These are phyloP conservation scores for Anthoceros angustus DNA, from an alignment of 225 moss, liverwort and hornwort species.

Conservation along the genomic window DNA sequence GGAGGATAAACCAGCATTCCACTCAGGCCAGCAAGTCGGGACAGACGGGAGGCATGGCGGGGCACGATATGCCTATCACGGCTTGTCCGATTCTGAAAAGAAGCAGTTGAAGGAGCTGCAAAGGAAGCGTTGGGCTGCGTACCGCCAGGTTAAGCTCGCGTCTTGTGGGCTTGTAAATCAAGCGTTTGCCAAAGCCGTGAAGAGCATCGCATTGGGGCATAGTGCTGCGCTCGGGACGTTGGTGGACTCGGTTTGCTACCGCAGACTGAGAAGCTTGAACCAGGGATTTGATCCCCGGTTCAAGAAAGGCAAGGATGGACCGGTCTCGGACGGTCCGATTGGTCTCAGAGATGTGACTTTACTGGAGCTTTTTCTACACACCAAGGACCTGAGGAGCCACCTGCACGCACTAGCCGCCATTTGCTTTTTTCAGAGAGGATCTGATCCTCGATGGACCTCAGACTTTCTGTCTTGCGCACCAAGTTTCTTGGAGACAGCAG, in stretches of 20 bases:
- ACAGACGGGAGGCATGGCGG: too few relatives aligned
- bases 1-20: conserved; percentile 31
- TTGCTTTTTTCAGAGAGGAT: conserved; percentile 15
- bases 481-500: not conserved
- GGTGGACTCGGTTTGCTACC: conserved; percentile 42
- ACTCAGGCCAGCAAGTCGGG: conserved; percentile 6
- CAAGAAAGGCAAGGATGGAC: conserved; percentile 16
- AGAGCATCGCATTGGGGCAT: conserved; percentile 60
- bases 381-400: conserved; percentile 71
- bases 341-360: conserved; percentile 54
- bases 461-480: not conserved
- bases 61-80: not conserved
- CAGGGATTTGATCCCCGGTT: not conserved
- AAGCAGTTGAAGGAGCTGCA: conserved; percentile 24
- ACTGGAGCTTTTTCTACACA: conserved; percentile 80
- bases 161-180: conserved; percentile 90
- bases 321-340: conserved; percentile 56
- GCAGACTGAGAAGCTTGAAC: conserved; percentile 21
- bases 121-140: conserved; percentile 6
- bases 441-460: conserved; percentile 1
- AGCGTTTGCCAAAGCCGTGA: conserved; percentile 87
- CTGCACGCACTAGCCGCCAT: conserved; percentile 45
- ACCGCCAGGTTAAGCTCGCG: conserved; percentile 28
- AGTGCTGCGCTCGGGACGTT: conserved; percentile 75
- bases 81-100: conserved; percentile 8